Conservation (phyloP, 2,329 filamentous ascomycete species). For the Cytospora schulzeri region DNA sequence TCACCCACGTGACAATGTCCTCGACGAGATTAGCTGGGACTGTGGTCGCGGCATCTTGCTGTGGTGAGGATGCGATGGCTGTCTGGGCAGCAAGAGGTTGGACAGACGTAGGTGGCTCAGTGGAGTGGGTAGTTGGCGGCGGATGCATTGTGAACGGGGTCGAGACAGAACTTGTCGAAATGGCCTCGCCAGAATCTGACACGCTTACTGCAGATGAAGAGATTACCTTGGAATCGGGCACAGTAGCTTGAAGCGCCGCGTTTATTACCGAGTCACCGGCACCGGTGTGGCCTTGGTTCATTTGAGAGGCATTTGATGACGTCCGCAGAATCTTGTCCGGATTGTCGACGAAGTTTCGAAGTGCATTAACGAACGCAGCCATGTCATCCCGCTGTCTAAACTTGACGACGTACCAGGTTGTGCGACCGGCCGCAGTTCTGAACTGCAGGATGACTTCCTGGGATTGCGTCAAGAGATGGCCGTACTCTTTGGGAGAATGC, state of each 20-base stretch:
- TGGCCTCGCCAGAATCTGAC: neutral
- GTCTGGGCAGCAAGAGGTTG: neutral
- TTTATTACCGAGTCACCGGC: neutral
- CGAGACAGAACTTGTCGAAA: neutral
- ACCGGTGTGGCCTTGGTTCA: too few species aligned
- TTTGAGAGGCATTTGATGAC: neutral
- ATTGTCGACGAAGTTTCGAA: neutral
- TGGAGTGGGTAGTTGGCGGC: neutral
- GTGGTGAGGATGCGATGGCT: neutral
- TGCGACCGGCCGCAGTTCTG: neutral
- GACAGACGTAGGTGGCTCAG: neutral
- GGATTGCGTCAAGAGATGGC: conserved; percentile 1
- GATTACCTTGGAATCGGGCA: too few species aligned
- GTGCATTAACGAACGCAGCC: conserved; percentile 8
- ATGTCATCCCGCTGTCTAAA: conserved; percentile 2
- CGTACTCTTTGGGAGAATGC: conserved; percentile 2
- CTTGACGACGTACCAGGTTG: conserved; percentile 12
- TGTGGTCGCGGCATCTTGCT: neutral
- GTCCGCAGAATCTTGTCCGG: neutral
- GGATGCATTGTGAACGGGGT: neutral
- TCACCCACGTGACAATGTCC: conserved; percentile 10
- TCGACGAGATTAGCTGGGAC: neutral
- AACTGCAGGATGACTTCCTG: conserved; percentile 22
- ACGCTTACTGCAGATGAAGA: neutral
- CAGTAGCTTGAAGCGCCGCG: neutral